A percentile compares a stretch with the other conserved stretches of the same genome.
Evolutionary conservation across 176 grass and related monocot genomes (phyloP).

Genomic region (Coix lacrymajobi): DNA sequence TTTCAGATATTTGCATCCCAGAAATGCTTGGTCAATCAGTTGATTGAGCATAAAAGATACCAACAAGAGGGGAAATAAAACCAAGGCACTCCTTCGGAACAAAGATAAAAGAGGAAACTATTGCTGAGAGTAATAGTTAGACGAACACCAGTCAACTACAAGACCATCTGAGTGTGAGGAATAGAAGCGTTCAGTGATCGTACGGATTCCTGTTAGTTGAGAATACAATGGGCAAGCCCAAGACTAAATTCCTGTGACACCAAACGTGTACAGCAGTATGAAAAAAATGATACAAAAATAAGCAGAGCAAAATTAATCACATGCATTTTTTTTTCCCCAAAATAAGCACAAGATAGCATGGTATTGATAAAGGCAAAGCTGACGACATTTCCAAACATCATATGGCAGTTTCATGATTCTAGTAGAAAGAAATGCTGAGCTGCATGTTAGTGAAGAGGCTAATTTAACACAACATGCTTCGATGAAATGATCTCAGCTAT

Average conservation of each 20-base stretch:
- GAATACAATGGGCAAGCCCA: background rate
- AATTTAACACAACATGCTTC: background rate
- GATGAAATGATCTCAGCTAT: background rate
- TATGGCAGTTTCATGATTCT: background rate
- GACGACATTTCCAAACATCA: background rate
- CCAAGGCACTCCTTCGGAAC: background rate
- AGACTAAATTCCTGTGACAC: background rate
- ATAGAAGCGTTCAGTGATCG: background rate
- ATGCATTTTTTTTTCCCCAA: background rate
- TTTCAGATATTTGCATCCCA: constrained; percentile 2
- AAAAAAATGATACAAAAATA: background rate
- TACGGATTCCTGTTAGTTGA: background rate
- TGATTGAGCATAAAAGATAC: background rate
- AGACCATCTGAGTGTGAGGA: background rate
- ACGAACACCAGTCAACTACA: background rate
- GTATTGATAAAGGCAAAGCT: background rate
- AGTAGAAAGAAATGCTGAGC: background rate
- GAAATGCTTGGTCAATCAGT: background rate
- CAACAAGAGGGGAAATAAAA: background rate
- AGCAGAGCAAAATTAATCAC: background rate
- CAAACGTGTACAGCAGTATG: background rate
- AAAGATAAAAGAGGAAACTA: constrained; percentile 19
- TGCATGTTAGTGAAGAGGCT: background rate
- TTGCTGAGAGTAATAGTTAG: background rate
- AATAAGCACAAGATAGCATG: background rate